Percentiles rank a stretch among this genome's conserved stretches.
Evolutionary conservation across 2,329 filamentous ascomycete genomes (phyloP).

Genomic region (Tolypocladium sp.): DNA sequence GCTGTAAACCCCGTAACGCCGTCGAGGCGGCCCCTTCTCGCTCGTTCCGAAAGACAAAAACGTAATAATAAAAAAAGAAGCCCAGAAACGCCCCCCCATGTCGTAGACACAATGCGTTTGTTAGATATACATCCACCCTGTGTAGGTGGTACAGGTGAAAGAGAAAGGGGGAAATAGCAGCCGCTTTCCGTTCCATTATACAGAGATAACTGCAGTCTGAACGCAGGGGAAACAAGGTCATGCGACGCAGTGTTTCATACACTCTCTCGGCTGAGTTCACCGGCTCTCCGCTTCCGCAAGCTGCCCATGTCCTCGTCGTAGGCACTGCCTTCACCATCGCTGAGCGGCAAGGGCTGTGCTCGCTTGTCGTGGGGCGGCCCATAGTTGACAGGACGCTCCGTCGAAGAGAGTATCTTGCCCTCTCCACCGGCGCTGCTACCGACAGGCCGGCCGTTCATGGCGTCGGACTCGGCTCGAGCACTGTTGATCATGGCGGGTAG

Average conservation of each 20-base stretch:
- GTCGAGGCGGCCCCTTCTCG: background rate
- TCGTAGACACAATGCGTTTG: background rate
- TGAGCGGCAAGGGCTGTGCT: constrained; percentile 27
- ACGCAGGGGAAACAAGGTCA: background rate
- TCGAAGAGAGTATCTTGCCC: constrained; percentile 27
- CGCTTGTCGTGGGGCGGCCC: constrained; percentile 13
- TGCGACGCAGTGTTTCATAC: constrained; percentile 18
- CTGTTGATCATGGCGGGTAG: constrained; percentile 51
- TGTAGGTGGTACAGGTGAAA: no score
- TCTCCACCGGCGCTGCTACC: constrained; percentile 12
- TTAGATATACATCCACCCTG: background rate
- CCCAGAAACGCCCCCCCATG: background rate
- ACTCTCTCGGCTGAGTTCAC: constrained; percentile 36
- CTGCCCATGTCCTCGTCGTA: constrained; percentile 34
- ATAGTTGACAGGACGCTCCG: constrained; percentile 18
- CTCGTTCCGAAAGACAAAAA: background rate
- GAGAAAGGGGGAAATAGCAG: background rate
- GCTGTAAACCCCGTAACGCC: background rate
- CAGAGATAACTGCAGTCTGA: no score
- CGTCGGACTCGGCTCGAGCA: constrained; percentile 41
- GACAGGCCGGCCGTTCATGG: constrained; percentile 27
- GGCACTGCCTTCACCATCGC: constrained; percentile 36
- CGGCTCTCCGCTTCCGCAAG: constrained; percentile 18
- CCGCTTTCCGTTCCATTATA: background rate
- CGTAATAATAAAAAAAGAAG: no score